Base-by-base conservation (phyloP, 441 rosid species). In the Erysimum pusillum region DNA sequence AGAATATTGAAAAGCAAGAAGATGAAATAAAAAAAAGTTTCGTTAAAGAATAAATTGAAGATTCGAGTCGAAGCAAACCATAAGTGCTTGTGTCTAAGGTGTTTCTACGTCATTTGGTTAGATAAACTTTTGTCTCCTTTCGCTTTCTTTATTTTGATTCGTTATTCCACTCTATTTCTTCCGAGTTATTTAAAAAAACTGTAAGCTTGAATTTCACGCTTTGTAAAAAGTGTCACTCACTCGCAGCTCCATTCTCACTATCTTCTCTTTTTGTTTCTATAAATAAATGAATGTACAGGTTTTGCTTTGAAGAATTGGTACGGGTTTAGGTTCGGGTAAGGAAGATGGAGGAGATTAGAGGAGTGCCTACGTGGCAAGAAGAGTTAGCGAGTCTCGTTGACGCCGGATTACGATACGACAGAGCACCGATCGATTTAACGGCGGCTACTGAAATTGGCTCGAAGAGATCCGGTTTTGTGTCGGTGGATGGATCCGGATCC, bases 361-460 rank as follows among this genome's bases (percentile, higher is more conserved):
- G 81, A 17, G 49, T 77, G 65, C 82, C 76, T 81, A 80, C 92
- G 82, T 95, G 99, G 99, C 83, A 67, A 51, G 97, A 92, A 44
- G 97, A 95, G 77, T 70, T 88, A 15, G 88, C 85, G 10, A 89
- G 91, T 80, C 73, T 92, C 67, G 79, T 88, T 46, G 93, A 88
- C 61, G 64, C 83, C 10, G 84, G 76, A 34, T 45, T 84, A 22
- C 73, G 77, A 1, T 85, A 85, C 80, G 79, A 78, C 60, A 79
- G 75, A 5, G 89, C 88, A 3, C 68, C 88, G 31, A 62, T 80
- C 17, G 85, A 80, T 48, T 46, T 78, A 3, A 59, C 86, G 66
- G 36, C 81, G 38, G 74, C 76, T 75, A 36, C 85, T 49, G 69
- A 77, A 4, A 63, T 79, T 34, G 63, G 67, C 4, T 76, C 34